Conservation (phyloP, 129 eudicot genomes). For the Centella asiatica region DNA sequence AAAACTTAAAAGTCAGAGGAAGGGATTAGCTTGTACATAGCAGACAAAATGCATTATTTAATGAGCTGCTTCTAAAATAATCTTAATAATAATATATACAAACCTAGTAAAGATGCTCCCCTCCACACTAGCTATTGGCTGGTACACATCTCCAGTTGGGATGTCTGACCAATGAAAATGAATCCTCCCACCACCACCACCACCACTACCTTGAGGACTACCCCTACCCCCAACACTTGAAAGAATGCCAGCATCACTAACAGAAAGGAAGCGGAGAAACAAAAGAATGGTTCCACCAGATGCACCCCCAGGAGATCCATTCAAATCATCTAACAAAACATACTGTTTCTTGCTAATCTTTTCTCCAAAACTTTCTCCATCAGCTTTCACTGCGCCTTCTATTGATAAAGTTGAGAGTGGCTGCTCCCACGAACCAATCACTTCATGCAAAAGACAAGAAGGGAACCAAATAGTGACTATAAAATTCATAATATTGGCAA, state of each 20-base stretch:
- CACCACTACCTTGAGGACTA: slow-evolving; percentile 73
- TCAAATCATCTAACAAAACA: slow-evolving; percentile 7
- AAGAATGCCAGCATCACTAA: slow-evolving; percentile 49
- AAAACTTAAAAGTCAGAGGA: too few species aligned
- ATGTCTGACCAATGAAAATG: slow-evolving; percentile 96
- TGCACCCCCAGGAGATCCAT: slow-evolving; percentile 62
- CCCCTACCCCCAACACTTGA: slow-evolving; percentile 84
- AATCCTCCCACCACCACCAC: slow-evolving; percentile 97
- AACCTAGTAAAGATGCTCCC: slow-evolving; percentile 77
- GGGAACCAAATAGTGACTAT: background rate
- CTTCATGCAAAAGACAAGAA: slow-evolving; percentile 33
- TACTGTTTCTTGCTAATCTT: slow-evolving; percentile 12
- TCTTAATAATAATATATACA: slow-evolving; percentile 20
- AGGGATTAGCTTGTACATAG: too few species aligned
- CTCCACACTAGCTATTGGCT: slow-evolving; percentile 65
- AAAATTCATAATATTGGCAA: background rate
- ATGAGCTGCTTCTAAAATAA: background rate
- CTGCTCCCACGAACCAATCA: slow-evolving; percentile 76
- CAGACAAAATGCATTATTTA: too few species aligned
- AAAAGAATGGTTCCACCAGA: slow-evolving; percentile 92
- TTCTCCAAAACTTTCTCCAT: slow-evolving; percentile 60
- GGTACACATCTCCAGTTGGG: slow-evolving; percentile 89
- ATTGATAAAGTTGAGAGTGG: slow-evolving; percentile 58
- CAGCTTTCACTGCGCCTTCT: slow-evolving; percentile 68
- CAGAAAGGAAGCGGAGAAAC: slow-evolving; percentile 45